Evolutionary conservation across 257 asterid species (phyloP), one percentile per base, ranked within the genome.

Genomic region (Primulina huaijiensis): DNA sequence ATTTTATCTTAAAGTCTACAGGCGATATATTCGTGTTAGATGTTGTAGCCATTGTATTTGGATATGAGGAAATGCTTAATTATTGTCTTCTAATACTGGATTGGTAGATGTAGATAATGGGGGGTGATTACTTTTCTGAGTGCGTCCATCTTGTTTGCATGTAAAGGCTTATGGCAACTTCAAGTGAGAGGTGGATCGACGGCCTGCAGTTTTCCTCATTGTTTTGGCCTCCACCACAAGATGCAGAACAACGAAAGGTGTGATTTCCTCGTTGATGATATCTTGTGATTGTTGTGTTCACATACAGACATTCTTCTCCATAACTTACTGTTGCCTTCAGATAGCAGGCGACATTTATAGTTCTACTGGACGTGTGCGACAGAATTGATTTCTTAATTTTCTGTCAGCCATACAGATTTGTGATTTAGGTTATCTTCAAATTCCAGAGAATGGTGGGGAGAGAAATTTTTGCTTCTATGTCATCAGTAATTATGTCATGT

Each of bases 141-240:
- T 66, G 74, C 72, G 71, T 71, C 60, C 74, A 70, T 76, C 68
- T 85, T 83, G 67, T 70, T 74, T 75, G 23, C 43, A 79, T 82
- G 76, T 74, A 77, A 82, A 76, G 81, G 73, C 63, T 46, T 20
- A 93, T 93, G 99, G 96, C 85, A 71, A 79, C 87, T 73, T 76
- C 89, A 75, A 81, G 77, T 65, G 96, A 87, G 76, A 93, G 85
- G 85, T 93, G 99, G 97, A 93, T 87, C 52, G 96, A 89, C 60
- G 81, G 91, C 71, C 87, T 93, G 80, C 96, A 93, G 81, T 87
- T 82, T 75, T 93, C 99, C 65, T 90, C 99, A 40, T 79, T 93
- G 81, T 93, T 89, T 80, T 93, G 96, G 92, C 97, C 85, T 20
- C 97, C 97, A 33, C 99, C 97, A 8, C 92, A 81, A 68, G 97